Percentiles rank a stretch among this genome's conserved stretches.
Evolutionary conservation across 257 asterid species (phyloP).

Genomic region (Capsicum chinense): DNA sequence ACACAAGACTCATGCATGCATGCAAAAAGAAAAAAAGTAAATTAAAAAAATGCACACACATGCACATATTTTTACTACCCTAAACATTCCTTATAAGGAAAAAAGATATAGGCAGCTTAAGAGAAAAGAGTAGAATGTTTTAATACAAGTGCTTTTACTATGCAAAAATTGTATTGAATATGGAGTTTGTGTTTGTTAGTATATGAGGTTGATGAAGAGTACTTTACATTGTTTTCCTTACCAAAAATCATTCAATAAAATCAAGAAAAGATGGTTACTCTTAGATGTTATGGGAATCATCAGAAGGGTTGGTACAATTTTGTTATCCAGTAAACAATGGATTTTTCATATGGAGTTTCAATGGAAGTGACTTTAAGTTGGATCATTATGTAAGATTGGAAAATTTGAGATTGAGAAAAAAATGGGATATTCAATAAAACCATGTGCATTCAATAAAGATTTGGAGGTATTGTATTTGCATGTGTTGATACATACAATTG

Average conservation of each 20-base stretch:
- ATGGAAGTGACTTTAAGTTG: background rate
- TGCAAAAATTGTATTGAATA: too few species aligned
- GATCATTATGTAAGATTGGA: background rate
- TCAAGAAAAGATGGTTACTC: background rate
- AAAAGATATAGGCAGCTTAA: too few species aligned
- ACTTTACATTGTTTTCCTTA: slow-evolving; percentile 29
- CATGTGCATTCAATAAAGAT: slow-evolving; percentile 40
- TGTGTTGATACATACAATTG: slow-evolving; percentile 30
- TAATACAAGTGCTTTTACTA: too few species aligned
- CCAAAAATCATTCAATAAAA: background rate
- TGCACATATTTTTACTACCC: too few species aligned
- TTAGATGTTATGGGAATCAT: slow-evolving; percentile 39
- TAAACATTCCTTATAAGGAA: too few species aligned
- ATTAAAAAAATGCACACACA: too few species aligned
- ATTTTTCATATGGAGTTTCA: slow-evolving; percentile 27
- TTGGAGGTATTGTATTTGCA: slow-evolving; percentile 33
- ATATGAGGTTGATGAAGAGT: background rate
- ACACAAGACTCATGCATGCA: too few species aligned
- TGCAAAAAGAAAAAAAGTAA: too few species aligned
- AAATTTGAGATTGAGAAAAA: background rate
- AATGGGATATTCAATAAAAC: slow-evolving; percentile 4
- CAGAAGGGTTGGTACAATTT: slow-evolving; percentile 31
- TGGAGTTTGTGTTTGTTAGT: too few species aligned
- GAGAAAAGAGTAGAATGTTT: too few species aligned
- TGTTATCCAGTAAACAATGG: slow-evolving; percentile 14